Evolutionary conservation across 305 asterid genomes (phyloP).

Genomic region (Fraxinus nigra): DNA sequence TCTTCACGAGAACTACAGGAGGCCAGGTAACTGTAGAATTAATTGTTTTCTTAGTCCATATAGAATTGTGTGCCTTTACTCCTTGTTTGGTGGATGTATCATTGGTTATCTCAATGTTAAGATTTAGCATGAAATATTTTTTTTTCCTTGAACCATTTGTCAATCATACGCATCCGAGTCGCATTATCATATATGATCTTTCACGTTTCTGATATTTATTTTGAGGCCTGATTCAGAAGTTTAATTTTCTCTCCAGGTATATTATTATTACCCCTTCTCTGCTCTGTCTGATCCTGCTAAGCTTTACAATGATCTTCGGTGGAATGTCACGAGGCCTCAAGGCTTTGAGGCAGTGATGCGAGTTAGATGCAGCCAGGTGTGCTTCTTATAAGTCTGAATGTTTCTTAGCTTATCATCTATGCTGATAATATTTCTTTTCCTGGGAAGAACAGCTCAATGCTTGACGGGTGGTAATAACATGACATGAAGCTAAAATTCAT

Average conservation of each 20-base stretch:
- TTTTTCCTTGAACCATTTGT: neutral
- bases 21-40: slow-evolving; percentile 58
- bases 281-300: slow-evolving; percentile 91
- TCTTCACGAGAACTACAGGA: slow-evolving; percentile 84
- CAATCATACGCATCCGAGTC: neutral
- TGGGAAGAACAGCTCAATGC: slow-evolving; percentile 14
- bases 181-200: neutral
- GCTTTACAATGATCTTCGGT: slow-evolving; percentile 95
- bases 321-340: slow-evolving; percentile 99
- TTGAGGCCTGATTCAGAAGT: slow-evolving; percentile 26
- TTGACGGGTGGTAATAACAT: neutral
- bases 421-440: slow-evolving; percentile 1
- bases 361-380: slow-evolving; percentile 97
- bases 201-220: slow-evolving; percentile 11
- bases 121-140: neutral
- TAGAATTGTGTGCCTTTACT: neutral
- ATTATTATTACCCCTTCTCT: slow-evolving; percentile 90
- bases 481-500: neutral
- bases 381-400: slow-evolving; percentile 20
- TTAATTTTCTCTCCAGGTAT: slow-evolving; percentile 52
- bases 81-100: neutral
- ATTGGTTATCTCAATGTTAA: neutral
- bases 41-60: slow-evolving; percentile 15
- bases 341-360: slow-evolving; percentile 99
- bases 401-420: slow-evolving; percentile 15